Percentiles rank a stretch among this genome's conserved stretches.
phyloP scores from a whole-genome alignment of 192 early-diverging fungal species.

The Obelidium mucronatum region DNA sequence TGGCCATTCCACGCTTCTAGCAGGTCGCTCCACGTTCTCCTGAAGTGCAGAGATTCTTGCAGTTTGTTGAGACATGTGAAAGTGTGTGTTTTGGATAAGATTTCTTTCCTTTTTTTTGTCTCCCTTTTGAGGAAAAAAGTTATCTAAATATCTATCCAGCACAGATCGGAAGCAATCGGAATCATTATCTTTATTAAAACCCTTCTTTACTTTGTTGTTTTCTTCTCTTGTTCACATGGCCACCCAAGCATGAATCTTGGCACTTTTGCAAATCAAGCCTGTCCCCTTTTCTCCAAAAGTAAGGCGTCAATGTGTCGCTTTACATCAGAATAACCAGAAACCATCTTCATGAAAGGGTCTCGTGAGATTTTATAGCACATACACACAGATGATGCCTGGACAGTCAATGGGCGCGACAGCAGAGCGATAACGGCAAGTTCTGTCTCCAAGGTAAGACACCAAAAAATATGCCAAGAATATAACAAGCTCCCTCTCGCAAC shows the following conservation, averaged over 20 bases:
- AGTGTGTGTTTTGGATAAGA: background rate
- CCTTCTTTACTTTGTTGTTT: background rate
- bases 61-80: too few species aligned
- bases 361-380: constrained; percentile 42
- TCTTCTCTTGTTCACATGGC: background rate
- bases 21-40: constrained; percentile 64
- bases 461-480: constrained; percentile 20
- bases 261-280: background rate
- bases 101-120: background rate
- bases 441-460: constrained; percentile 19
- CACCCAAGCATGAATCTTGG: background rate
- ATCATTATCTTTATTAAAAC: background rate
- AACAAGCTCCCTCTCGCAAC: constrained; percentile 29
- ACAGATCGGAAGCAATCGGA: background rate
- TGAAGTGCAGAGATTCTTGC: constrained; percentile 61
- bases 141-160: background rate
- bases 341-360: constrained; percentile 32
- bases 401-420: constrained; percentile 48
- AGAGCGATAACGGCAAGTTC: constrained; percentile 46
- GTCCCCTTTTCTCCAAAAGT: background rate
- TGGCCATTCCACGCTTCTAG: constrained; percentile 83
- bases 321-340: constrained; percentile 43
- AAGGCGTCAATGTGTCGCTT: background rate
- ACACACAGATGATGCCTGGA: constrained; percentile 34
- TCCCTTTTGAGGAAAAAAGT: background rate